Evolutionary conservation across 2,329 filamentous ascomycete genomes (phyloP).

Genomic region (Catunica adiposa): DNA sequence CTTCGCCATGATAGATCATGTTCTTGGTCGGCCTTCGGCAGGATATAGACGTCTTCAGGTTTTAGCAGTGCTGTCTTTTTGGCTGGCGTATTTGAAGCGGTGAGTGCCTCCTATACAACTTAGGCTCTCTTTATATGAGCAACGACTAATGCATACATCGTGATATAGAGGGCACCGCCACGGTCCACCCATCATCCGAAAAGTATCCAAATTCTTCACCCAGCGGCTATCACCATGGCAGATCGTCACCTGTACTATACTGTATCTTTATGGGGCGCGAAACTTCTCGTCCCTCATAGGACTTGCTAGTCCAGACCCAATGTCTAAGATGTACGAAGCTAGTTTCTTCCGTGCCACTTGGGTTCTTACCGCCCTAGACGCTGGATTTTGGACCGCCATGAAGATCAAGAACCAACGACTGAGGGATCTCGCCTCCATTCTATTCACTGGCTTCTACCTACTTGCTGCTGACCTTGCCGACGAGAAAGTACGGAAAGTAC

Average conservation of each 20-base stretch:
- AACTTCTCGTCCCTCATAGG: conserved; percentile 90
- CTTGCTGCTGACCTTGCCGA: conserved; percentile 87
- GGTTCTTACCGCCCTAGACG: conserved; percentile 86
- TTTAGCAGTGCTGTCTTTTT: conserved; percentile 77
- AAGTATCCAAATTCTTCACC: conserved; percentile 55
- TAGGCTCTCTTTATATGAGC: background rate
- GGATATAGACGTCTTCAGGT: conserved; percentile 89
- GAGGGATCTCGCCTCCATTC: conserved; percentile 63
- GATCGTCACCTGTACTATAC: conserved; percentile 67
- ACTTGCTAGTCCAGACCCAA: conserved; percentile 79
- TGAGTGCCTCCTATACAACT: conserved; percentile 23
- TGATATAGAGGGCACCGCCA: conserved; percentile 57
- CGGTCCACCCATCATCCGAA: conserved; percentile 63
- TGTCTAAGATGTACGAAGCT: conserved; percentile 83
- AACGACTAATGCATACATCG: background rate
- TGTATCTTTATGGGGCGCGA: conserved; percentile 78
- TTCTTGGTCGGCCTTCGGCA: conserved; percentile 75
- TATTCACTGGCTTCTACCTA: conserved; percentile 82
- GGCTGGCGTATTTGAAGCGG: conserved; percentile 71
- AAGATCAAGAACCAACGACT: conserved; percentile 64
- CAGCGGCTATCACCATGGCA: conserved; percentile 73
- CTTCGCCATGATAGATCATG: conserved; percentile 57
- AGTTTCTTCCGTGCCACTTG: conserved; percentile 93
- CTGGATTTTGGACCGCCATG: conserved; percentile 98
- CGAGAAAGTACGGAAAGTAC: conserved; percentile 85